A percentile compares a stretch with the other conserved stretches of the same genome.
These are phyloP conservation scores for Ilyonectria robusta DNA, from an alignment of 2,329 filamentous ascomycete genomes.

Conservation along the genomic window DNA sequence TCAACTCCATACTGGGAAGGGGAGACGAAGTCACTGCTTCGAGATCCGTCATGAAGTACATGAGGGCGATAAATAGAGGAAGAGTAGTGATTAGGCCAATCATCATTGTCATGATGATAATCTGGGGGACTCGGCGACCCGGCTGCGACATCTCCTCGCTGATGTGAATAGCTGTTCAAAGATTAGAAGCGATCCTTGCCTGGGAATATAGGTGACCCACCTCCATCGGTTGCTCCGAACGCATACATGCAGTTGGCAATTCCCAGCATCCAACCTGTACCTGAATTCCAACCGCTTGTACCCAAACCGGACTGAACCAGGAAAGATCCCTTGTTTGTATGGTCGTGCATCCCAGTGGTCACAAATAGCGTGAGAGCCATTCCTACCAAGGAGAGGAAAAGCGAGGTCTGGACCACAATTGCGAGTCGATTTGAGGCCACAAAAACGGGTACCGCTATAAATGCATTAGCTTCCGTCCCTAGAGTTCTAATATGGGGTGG, in stretches of 20 bases:
- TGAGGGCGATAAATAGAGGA: slow-evolving; percentile 25
- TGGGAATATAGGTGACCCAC: neutral
- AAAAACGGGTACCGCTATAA: slow-evolving; percentile 18
- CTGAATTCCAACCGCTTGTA: slow-evolving; percentile 26
- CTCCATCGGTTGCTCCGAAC: slow-evolving; percentile 31
- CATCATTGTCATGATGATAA: slow-evolving; percentile 30
- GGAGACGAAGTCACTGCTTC: slow-evolving; percentile 22
- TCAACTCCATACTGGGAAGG: slow-evolving; percentile 30
- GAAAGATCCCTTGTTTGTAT: slow-evolving; percentile 15
- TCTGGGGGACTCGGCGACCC: slow-evolving; percentile 26
- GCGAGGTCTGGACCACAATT: slow-evolving; percentile 9
- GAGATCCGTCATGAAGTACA: slow-evolving; percentile 32
- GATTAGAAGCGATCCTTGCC: accelerated
- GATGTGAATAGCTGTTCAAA: slow-evolving; percentile 23
- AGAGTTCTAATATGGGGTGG: no score
- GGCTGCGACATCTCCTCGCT: slow-evolving; percentile 35
- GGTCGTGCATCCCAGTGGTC: slow-evolving; percentile 11
- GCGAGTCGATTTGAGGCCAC: slow-evolving; percentile 20
- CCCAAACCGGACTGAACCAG: slow-evolving; percentile 17
- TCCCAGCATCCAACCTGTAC: slow-evolving; percentile 22
- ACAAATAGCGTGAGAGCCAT: slow-evolving; percentile 25
- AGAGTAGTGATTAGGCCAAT: slow-evolving; percentile 14
- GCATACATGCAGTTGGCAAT: slow-evolving; percentile 34
- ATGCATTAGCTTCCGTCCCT: neutral
- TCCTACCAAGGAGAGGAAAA: slow-evolving; percentile 20